Percentiles rank a stretch among this genome's conserved stretches.
phyloP scores from a whole-genome alignment of 2,329 filamentous ascomycete species.

The Phialophora verrucosa region DNA sequence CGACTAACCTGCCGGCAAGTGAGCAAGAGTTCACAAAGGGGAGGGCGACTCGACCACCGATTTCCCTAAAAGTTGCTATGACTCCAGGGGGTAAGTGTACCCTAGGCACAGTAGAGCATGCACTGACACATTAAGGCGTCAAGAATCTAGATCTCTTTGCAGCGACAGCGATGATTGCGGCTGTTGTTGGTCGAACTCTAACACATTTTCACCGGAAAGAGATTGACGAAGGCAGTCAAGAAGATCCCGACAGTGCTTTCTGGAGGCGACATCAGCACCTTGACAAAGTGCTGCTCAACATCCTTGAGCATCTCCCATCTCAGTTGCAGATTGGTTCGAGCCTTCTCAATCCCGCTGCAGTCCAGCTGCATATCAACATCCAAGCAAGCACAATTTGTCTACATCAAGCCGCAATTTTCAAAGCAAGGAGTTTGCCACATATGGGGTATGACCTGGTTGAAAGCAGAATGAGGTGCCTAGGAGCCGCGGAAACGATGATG shows the following conservation, averaged over 20 bases:
- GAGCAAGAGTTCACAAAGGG: constrained; percentile 12
- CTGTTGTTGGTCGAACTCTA: constrained; percentile 12
- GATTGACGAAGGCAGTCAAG: background rate
- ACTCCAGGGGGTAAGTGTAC: constrained; percentile 8
- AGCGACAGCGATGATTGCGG: constrained; percentile 11
- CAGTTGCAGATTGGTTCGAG: constrained; percentile 7
- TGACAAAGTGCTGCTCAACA: constrained; percentile 14
- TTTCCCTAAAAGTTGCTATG: constrained; percentile 11
- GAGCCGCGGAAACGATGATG: constrained; percentile 18
- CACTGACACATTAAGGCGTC: constrained; percentile 1
- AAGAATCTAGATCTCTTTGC: constrained; percentile 12
- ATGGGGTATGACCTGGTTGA: background rate
- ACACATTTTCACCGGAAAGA: constrained; percentile 15
- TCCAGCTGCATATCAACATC: constrained; percentile 18
- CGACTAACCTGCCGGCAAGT: constrained; percentile 7
- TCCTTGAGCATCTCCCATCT: constrained; percentile 12
- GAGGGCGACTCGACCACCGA: background rate
- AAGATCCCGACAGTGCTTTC: constrained; percentile 7
- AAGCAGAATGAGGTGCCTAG: constrained; percentile 6
- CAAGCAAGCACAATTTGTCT: constrained; percentile 18
- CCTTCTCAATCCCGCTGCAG: background rate
- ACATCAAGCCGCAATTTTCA: constrained; percentile 15
- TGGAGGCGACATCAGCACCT: constrained; percentile 8
- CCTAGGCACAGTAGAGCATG: background rate
- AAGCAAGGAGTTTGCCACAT: background rate